These are phyloP conservation scores for Neoboletus brunneissimus DNA, from an alignment of 768 basidiomycete genomes.

Conservation along the genomic window DNA sequence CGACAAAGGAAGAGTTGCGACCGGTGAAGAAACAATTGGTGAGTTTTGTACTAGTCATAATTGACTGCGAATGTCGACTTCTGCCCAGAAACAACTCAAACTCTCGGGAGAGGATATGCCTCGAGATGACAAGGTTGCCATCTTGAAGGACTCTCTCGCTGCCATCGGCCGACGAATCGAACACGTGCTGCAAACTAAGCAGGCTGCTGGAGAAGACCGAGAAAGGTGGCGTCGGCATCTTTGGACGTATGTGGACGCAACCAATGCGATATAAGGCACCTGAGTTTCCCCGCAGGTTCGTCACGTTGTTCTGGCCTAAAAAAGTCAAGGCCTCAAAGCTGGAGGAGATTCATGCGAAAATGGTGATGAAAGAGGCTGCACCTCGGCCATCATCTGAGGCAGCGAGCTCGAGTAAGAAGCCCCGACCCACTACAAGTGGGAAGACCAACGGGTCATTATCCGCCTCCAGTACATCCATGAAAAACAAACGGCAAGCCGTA, in stretches of 20 bases:
- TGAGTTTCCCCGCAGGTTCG: constrained; percentile 58
- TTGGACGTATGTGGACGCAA: constrained; percentile 77
- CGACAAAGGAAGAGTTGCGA: constrained; percentile 91
- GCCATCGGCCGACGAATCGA: constrained; percentile 94
- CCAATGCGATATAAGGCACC: neutral
- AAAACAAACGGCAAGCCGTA: constrained; percentile 60
- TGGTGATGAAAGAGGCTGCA: constrained; percentile 84
- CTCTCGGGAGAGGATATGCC: constrained; percentile 90
- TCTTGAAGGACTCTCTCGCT: constrained; percentile 92
- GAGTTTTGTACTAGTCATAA: constrained; percentile 27
- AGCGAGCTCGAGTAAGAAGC: constrained; percentile 52
- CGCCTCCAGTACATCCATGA: constrained; percentile 41
- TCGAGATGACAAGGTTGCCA: constrained; percentile 93
- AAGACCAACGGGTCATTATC: constrained; percentile 55
- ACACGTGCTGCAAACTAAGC: constrained; percentile 69
- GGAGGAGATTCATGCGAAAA: constrained; percentile 94
- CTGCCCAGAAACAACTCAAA: constrained; percentile 85
- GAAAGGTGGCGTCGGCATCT: constrained; percentile 90
- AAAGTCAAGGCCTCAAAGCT: constrained; percentile 92
- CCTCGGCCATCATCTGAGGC: constrained; percentile 55
- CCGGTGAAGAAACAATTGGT: constrained; percentile 97
- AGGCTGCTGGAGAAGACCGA: constrained; percentile 74
- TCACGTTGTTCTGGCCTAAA: constrained; percentile 96
- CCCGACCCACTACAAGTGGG: constrained; percentile 45
- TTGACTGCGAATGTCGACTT: constrained; percentile 3